Conservation (phyloP, 2,329 filamentous ascomycete genomes). For the Fusarium tupiense region DNA sequence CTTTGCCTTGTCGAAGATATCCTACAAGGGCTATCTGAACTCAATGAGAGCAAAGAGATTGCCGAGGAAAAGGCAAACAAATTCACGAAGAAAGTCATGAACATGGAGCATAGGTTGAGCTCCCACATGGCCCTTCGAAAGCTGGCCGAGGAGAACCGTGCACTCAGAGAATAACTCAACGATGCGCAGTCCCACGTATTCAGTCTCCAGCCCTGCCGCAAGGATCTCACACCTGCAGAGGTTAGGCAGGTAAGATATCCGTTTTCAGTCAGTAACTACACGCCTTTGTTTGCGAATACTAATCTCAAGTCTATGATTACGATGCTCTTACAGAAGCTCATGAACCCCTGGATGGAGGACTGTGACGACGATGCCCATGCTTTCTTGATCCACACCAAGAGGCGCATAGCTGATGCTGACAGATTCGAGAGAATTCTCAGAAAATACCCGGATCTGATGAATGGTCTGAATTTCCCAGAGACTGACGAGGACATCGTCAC, state of each 20-base stretch:
- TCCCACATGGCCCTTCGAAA: constrained; percentile 35
- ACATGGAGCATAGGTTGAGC: constrained; percentile 40
- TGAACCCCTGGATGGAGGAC: constrained; percentile 46
- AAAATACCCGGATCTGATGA: constrained; percentile 46
- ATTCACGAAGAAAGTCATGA: constrained; percentile 37
- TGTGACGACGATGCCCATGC: constrained; percentile 38
- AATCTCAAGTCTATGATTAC: constrained; percentile 46
- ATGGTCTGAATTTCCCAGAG: constrained; percentile 47
- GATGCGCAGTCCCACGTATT: constrained; percentile 54
- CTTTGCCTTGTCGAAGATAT: constrained; percentile 39
- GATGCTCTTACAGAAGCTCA: constrained; percentile 48
- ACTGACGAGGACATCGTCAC: constrained; percentile 52
- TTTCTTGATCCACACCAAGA: constrained; percentile 33
- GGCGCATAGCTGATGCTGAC: constrained; percentile 38
- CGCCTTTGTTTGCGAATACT: background rate
- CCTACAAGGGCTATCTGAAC: constrained; percentile 21
- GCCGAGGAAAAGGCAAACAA: constrained; percentile 45
- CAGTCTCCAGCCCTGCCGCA: constrained; percentile 53
- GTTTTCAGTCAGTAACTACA: background rate
- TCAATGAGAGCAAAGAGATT: constrained; percentile 42
- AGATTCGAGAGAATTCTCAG: constrained; percentile 43
- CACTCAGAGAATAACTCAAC: constrained; percentile 45
- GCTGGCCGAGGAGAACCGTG: constrained; percentile 43
- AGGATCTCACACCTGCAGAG: constrained; percentile 50
- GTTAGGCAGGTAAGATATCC: constrained; percentile 46